phyloP scores from a whole-genome alignment of 352 stramenopile species.

The Phytopythium kandeliae region DNA sequence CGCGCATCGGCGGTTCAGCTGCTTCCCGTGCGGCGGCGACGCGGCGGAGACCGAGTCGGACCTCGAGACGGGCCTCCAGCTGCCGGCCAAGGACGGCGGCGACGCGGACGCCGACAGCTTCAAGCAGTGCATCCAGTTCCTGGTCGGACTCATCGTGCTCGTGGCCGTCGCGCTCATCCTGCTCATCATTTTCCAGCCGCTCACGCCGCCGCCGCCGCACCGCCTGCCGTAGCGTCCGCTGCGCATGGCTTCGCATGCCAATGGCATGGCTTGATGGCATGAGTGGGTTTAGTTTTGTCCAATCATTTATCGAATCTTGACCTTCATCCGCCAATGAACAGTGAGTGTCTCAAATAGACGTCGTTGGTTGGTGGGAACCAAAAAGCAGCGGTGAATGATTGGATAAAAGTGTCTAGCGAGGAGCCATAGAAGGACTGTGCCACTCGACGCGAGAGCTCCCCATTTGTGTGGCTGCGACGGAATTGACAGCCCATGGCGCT shows the following conservation, averaged over 20 bases:
- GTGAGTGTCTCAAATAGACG: too few species aligned
- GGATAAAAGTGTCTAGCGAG: too few species aligned
- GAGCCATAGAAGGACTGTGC: too few species aligned
- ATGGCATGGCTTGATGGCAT: too few species aligned
- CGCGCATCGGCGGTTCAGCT: too few species aligned
- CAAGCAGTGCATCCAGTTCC: conserved; percentile 66
- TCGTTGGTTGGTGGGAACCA: too few species aligned
- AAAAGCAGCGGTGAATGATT: too few species aligned
- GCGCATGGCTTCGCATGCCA: too few species aligned
- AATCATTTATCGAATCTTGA: too few species aligned
- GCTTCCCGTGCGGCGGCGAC: background rate
- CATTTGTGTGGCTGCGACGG: conserved; percentile 1
- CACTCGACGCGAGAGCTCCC: background rate
- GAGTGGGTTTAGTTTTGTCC: too few species aligned
- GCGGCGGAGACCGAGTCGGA: conserved; percentile 34
- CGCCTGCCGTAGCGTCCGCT: background rate
- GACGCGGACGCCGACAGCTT: conserved; percentile 45
- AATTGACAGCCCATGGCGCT: conserved; percentile 1
- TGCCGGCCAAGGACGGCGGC: conserved; percentile 7
- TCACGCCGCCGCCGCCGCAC: conserved; percentile 2
- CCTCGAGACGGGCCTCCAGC: conserved; percentile 36
- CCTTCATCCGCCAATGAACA: too few species aligned
- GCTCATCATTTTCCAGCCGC: conserved; percentile 63
- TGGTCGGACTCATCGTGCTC: conserved; percentile 64
- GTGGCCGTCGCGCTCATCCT: conserved; percentile 59